Evolutionary conservation across 2,329 filamentous ascomycete species (phyloP), one percentile per base, ranked within the genome.

Genomic region (Hypoxylon sp.): DNA sequence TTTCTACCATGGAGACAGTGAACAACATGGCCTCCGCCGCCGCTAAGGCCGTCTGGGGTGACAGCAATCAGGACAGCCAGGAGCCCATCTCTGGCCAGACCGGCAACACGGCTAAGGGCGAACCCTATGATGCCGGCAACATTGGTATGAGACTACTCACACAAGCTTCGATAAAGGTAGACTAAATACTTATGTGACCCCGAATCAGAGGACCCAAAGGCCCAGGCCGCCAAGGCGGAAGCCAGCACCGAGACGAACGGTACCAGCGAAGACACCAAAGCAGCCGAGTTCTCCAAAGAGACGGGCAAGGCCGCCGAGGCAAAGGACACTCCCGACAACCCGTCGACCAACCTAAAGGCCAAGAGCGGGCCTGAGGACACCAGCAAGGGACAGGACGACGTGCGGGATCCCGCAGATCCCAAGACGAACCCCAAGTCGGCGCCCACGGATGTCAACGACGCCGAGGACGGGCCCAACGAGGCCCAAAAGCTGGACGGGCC

Each of bases 61-160:
- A 78, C 24, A 68, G 58, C 55, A 68, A 67, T 29, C 64, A 66
- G 50, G 62, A 48, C 76, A 35, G 74, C 72, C 48, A 78, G 74
- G 91, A 96, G 76, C 91, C 91, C 15, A 73, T 92, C 40, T 89
- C 89, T 17, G 91, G 91, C 18, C 78, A 85, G 48, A 78, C 81
- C 55, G 91, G 91, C 33, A 78, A 88, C 70, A 88, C 89, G 3
- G 81, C 82, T 20, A 81, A 80, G 38, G 85, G 83, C 10, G 88
- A 94, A 72, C 91, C 91, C 0, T 96, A 87, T 67, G 91, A 95
- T 70, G 85, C 86, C 55, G 91, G 91, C 45, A 95, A 95, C 72
- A 76, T 84, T n/a, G 81, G 85, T 78, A 82, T 79, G 13, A 29
- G 48, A 42, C 8, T 17, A 40, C 24, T n/a, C 17, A 7, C 15